phyloP scores from a whole-genome alignment of 164 flowering plant genomes.

The Liquidambar formosana region DNA sequence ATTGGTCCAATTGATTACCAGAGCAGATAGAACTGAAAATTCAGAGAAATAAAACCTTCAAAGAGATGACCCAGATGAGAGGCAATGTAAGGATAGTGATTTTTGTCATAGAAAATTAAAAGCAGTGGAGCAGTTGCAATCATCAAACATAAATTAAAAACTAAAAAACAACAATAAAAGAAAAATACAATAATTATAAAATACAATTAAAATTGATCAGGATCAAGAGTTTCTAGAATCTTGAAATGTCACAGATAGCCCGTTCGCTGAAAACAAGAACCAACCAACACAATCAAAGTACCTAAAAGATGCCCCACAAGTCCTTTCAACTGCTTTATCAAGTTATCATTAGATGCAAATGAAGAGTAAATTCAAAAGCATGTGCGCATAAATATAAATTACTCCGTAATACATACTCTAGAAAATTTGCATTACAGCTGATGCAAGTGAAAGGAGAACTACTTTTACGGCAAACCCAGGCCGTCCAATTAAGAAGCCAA shows the following conservation, averaged over 20 bases:
- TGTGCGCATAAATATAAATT: not conserved
- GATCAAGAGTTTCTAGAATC: conserved; percentile 39
- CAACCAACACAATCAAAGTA: conserved; percentile 28
- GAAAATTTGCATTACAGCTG: not conserved
- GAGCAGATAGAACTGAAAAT: conserved; percentile 12
- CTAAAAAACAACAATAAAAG: not conserved
- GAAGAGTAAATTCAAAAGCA: not conserved
- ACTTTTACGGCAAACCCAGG: conserved; percentile 9
- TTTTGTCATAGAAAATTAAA: conserved; percentile 10
- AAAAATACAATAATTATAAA: conserved; percentile 3
- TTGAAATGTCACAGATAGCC: conserved; percentile 47
- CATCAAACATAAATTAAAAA: conserved; percentile 23
- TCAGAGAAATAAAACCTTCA: conserved; percentile 16
- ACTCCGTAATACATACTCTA: too few species aligned
- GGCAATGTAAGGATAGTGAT: conserved; percentile 9
- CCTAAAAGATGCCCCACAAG: conserved; percentile 27
- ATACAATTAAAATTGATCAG: conserved; percentile 6
- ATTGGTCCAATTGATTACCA: conserved; percentile 10
- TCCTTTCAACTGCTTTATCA: conserved; percentile 12
- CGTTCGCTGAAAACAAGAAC: conserved; percentile 23
- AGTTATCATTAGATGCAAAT: conserved; percentile 23
- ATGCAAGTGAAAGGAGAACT: conserved; percentile 17
- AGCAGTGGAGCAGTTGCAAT: conserved; percentile 58
- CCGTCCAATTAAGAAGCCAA: conserved; percentile 18
- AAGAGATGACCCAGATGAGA: conserved; percentile 12